These are phyloP conservation scores for Calonectria fujianensis DNA, from an alignment of 2,329 filamentous ascomycete genomes.

Conservation along the genomic window DNA sequence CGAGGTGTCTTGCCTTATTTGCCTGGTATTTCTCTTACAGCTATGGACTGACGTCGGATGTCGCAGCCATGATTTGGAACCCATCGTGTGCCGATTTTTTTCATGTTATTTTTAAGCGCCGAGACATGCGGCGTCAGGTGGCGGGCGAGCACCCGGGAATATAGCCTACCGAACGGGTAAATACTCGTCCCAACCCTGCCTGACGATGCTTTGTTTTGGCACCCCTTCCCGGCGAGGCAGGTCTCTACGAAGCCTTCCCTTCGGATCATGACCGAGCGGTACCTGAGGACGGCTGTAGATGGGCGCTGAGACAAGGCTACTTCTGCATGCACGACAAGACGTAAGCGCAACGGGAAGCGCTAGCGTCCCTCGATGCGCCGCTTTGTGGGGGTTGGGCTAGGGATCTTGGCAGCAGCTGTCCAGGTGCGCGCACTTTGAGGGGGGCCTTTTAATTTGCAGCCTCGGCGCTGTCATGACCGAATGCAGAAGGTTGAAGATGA, in stretches of 20 bases:
- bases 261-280: constrained; percentile 56
- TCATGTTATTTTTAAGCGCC: not conserved
- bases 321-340: constrained; percentile 47
- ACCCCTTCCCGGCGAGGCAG: constrained; percentile 34
- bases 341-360: constrained; percentile 47
- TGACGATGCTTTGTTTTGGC: constrained; percentile 14
- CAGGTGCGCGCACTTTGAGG: constrained; percentile 28
- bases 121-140: constrained; percentile 36
- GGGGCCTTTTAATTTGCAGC: constrained; percentile 33
- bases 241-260: constrained; percentile 32
- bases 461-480: constrained; percentile 51
- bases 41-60: constrained; percentile 38
- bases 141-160: constrained; percentile 33
- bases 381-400: constrained; percentile 45
- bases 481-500: constrained; percentile 1
- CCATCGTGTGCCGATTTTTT: constrained; percentile 38
- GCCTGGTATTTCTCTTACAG: constrained; percentile 27
- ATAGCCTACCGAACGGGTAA: constrained; percentile 39
- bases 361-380: constrained; percentile 48
- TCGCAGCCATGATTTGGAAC: constrained; percentile 31
- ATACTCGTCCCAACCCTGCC: constrained; percentile 28
- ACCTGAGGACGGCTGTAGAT: constrained; percentile 46
- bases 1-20: constrained; percentile 14
- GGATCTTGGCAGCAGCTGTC: constrained; percentile 40
- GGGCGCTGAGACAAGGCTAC: constrained; percentile 46